phyloP scores from a whole-genome alignment of 108 stramenopile species.

The Mayamaea pseudoterrestris region DNA sequence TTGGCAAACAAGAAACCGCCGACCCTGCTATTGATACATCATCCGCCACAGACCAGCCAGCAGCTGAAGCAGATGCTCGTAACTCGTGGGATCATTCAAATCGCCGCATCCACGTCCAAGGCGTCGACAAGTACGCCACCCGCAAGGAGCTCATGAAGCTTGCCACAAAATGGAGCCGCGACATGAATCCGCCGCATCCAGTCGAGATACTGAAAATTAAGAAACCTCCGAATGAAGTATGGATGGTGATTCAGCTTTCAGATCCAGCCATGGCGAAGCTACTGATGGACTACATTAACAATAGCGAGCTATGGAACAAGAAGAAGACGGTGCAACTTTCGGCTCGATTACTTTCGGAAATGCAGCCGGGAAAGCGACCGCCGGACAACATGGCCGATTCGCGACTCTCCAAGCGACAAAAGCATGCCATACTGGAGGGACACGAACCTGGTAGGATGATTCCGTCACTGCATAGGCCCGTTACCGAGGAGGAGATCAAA shows the following conservation, averaged over 20 bases:
- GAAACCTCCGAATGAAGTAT: slow-evolving; percentile 45
- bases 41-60: background rate
- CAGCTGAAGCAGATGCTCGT: background rate
- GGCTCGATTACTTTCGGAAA: slow-evolving; percentile 19
- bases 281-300: slow-evolving; percentile 37
- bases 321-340: too few relatives aligned
- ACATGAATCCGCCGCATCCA: slow-evolving; percentile 3
- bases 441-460: background rate
- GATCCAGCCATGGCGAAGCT: slow-evolving; percentile 34
- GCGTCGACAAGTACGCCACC: slow-evolving; percentile 45
- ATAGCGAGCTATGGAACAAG: slow-evolving; percentile 21
- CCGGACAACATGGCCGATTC: background rate
- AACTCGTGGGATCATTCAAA: slow-evolving; percentile 30
- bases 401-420: slow-evolving; percentile 10
- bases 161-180: slow-evolving; percentile 26
- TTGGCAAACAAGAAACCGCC: too few relatives aligned
- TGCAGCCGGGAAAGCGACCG: slow-evolving; percentile 13
- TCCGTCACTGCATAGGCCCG: slow-evolving; percentile 3
- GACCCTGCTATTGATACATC: too few relatives aligned
- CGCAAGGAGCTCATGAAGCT: slow-evolving; percentile 31
- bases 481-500: slow-evolving; percentile 41
- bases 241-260: slow-evolving; percentile 34
- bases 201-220: slow-evolving; percentile 27
- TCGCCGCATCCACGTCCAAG: slow-evolving; percentile 52
- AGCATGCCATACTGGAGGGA: slow-evolving; percentile 1